phyloP scores from a whole-genome alignment of 352 stramenopile genomes.

The Aphanomyces cochlioides region DNA sequence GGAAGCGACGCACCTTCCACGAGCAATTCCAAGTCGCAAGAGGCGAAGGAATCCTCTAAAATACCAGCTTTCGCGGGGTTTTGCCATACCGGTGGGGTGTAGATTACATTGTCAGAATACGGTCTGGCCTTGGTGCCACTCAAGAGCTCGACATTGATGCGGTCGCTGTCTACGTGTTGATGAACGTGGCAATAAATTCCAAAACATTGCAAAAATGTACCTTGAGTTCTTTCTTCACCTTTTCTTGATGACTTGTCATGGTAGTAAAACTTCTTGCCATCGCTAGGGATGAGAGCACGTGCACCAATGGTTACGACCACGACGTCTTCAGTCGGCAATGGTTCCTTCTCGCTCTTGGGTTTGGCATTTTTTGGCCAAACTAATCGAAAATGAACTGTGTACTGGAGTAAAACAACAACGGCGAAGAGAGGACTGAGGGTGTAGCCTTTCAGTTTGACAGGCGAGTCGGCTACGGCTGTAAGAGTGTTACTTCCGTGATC shows the following conservation, averaged over 20 bases:
- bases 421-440: conserved; percentile 72
- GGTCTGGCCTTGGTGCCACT: conserved; percentile 56
- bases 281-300: conserved; percentile 58
- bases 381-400: conserved; percentile 77
- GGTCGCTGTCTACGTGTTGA: conserved; percentile 30
- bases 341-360: conserved; percentile 47
- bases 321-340: conserved; percentile 49
- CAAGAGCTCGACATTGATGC: conserved; percentile 61
- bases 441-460: conserved; percentile 63
- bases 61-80: conserved; percentile 24
- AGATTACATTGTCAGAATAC: conserved; percentile 73
- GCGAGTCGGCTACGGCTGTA: conserved; percentile 40
- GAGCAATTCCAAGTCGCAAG: conserved; percentile 54
- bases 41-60: conserved; percentile 57
- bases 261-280: conserved; percentile 72
- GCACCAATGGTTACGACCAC: conserved; percentile 69
- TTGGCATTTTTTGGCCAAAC: conserved; percentile 57
- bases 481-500: conserved; percentile 70
- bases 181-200: not conserved
- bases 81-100: conserved; percentile 50
- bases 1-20: conserved; percentile 36
- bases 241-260: conserved; percentile 36
- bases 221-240: too few species aligned
- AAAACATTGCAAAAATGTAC: too few species aligned
- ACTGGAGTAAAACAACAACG: conserved; percentile 83